Conservation (phyloP, 208 protist genomes). For the Kentomonas sorsogonicus region DNA sequence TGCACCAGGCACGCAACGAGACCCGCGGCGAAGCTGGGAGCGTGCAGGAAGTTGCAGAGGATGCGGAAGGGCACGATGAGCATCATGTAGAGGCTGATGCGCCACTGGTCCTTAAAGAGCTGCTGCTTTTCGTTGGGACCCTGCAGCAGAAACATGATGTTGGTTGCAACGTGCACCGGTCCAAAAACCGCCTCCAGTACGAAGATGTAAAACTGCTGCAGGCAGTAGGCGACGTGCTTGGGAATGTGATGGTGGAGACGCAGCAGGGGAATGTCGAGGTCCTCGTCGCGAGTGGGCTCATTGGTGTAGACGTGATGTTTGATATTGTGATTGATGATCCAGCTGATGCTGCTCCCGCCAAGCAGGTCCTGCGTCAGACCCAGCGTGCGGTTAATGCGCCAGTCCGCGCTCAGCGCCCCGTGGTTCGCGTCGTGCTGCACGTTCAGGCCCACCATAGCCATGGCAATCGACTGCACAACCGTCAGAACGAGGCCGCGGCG, state of each 20-base stretch:
- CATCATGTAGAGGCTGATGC: slow-evolving; percentile 41
- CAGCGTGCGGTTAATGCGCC: slow-evolving; percentile 53
- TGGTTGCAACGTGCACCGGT: slow-evolving; percentile 58
- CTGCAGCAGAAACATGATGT: slow-evolving; percentile 44
- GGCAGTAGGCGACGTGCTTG: slow-evolving; percentile 44
- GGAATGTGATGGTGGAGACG: slow-evolving; percentile 59
- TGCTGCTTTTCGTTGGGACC: slow-evolving; percentile 52
- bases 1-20: slow-evolving; percentile 42
- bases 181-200: slow-evolving; percentile 67
- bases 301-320: slow-evolving; percentile 80
- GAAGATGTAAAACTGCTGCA: slow-evolving; percentile 76
- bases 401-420: slow-evolving; percentile 51
- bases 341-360: slow-evolving; percentile 71
- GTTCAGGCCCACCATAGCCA: slow-evolving; percentile 80
- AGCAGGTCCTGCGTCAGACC: slow-evolving; percentile 64
- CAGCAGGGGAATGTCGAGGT: slow-evolving; percentile 70
- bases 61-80: slow-evolving; percentile 54
- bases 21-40: slow-evolving; percentile 30
- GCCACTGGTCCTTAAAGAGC: slow-evolving; percentile 53
- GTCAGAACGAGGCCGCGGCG: slow-evolving; percentile 46
- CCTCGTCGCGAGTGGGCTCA: slow-evolving; percentile 51
- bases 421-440: slow-evolving; percentile 85
- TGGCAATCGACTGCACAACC: slow-evolving; percentile 61
- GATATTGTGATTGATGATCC: slow-evolving; percentile 72
- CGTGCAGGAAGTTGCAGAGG: slow-evolving; percentile 51